Conservation (phyloP, 1,284 basidiomycete species). For the Papiliotrema terrestris region DNA sequence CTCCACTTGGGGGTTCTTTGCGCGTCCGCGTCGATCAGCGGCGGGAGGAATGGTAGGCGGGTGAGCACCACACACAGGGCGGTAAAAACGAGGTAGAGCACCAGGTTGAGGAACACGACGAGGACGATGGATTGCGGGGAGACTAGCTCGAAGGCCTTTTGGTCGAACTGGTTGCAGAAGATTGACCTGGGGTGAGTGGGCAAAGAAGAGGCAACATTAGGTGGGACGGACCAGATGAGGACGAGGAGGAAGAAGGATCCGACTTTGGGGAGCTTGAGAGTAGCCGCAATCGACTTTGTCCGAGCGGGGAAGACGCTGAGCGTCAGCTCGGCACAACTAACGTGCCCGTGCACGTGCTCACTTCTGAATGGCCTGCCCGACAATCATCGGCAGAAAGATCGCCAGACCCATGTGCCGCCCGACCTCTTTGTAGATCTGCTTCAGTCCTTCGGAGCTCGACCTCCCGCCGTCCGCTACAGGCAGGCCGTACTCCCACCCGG, state of each 20-base stretch:
- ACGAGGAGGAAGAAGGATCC: conserved; percentile 25
- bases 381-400: conserved; percentile 34
- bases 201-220: no score
- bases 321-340: not conserved
- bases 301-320: conserved; percentile 20
- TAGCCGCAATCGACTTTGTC: conserved; percentile 25
- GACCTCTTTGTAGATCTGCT: conserved; percentile 33
- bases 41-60: conserved; percentile 17
- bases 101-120: conserved; percentile 22
- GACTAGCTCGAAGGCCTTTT: conserved; percentile 18
- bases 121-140: conserved; percentile 20
- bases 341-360: conserved; percentile 1
- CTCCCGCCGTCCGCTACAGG: conserved; percentile 29
- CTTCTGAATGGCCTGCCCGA: conserved; percentile 26
- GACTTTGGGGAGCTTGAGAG: conserved; percentile 28
- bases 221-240: conserved; percentile 21
- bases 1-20: not conserved
- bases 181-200: conserved; percentile 4
- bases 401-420: conserved; percentile 32
- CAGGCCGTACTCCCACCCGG: conserved; percentile 30
- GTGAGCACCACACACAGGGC: conserved; percentile 14
- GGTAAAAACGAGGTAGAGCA: conserved; percentile 20
- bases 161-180: conserved; percentile 20
- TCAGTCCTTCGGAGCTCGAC: conserved; percentile 21
- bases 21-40: not conserved